Evolutionary conservation across 306 rosid genomes (phyloP), one percentile per base, ranked within the genome.

Genomic region (Citrullus amarus): DNA sequence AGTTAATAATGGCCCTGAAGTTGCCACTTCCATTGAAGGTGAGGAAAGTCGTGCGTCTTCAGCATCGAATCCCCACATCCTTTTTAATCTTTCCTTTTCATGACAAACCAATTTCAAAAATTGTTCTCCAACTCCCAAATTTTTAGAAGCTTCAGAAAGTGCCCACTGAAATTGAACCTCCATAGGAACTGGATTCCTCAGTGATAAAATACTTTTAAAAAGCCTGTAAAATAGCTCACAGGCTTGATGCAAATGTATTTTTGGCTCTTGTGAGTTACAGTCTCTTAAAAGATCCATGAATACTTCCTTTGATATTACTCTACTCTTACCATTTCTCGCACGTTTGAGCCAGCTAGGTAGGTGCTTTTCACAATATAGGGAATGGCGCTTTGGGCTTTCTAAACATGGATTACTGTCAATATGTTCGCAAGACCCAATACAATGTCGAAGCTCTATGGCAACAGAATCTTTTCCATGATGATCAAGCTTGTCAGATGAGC

Each of bases 261-360:
- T 96, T 77, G 83, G 82, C 87, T 91, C 97, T 83, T 65, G 67
- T n/a, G 89, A 81, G 82, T 44, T 76, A 81, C 96, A 96, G 67
- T 81, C 92, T 81, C 63, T 86, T 88, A 91, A 86, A 86, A 96
- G 96, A 68, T 96, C 97, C n/a, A 88, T 77, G 79, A 90, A 96
- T 77, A 92, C 95, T 83, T 96, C 99, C 86, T 91, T 92, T 57
- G 99, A 92, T 80, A 96, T 81, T 77, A 96, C 93, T 85, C 97
- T 92, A 88, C 97, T 87, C 90, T 91, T 96, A 72, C 98, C 99
- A 81, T 96, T 95, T 88, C 99, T 90, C 22, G 99, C 99, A 79
- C 99, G 96, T 84, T 96, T 96, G 77, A 92, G 97, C 97, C 99
- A 96, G 80, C 97, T 96, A 50, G 99, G 99, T 67, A 92, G 91